Evolutionary conservation across 2,329 filamentous ascomycete species (phyloP).

Genomic region (Aspergillus pseudonomiae): DNA sequence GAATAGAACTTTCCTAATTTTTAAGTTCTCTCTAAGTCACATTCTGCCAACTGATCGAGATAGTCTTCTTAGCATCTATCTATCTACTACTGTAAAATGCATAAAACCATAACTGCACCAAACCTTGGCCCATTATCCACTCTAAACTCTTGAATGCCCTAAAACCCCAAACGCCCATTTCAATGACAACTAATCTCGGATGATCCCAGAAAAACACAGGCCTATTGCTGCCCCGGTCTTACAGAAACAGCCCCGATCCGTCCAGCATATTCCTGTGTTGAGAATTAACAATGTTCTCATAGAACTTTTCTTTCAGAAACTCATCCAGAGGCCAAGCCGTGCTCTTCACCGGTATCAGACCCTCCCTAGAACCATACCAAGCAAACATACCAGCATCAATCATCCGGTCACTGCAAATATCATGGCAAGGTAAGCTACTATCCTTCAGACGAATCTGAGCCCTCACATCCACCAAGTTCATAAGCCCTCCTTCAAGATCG

Average conservation of each 20-base stretch:
- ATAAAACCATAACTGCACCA: background rate
- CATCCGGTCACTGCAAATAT: slow-evolving; percentile 14
- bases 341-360: slow-evolving; percentile 9
- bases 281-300: slow-evolving; percentile 18
- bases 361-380: slow-evolving; percentile 22
- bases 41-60: background rate
- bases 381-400: slow-evolving; percentile 32
- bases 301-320: slow-evolving; percentile 21
- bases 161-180: background rate
- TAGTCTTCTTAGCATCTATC: background rate
- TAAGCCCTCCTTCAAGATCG: slow-evolving; percentile 26
- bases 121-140: background rate
- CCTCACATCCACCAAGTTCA: slow-evolving; percentile 21
- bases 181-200: background rate
- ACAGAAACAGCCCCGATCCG: background rate
- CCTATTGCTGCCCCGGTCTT: background rate
- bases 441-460: slow-evolving; percentile 27
- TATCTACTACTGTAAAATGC: background rate
- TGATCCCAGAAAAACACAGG: background rate
- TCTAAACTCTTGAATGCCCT: background rate
- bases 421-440: slow-evolving; percentile 1
- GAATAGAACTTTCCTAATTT: background rate
- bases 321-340: slow-evolving; percentile 21
- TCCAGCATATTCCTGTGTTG: slow-evolving; percentile 14
- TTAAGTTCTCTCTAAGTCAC: background rate